Conservation (phyloP, 306 rosid species). For the Senna siamea region DNA sequence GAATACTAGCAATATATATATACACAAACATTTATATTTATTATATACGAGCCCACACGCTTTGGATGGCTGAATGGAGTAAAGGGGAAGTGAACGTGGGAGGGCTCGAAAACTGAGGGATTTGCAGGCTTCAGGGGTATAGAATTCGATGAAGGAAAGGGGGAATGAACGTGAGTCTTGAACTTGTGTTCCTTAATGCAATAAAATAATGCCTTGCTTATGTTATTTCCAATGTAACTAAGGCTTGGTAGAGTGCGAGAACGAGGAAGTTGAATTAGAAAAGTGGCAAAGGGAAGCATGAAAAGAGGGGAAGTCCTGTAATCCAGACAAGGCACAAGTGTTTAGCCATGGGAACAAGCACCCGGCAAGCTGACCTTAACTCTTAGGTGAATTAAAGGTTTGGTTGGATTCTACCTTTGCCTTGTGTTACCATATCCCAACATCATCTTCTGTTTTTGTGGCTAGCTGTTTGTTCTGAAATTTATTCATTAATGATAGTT, state of each 20-base stretch:
- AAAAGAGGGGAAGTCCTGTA: conserved; percentile 60
- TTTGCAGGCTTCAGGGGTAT: conserved; percentile 47
- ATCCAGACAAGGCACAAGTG: conserved; percentile 64
- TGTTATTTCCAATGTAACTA: conserved; percentile 36
- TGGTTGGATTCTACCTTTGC: conserved; percentile 47
- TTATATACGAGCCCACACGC: not conserved
- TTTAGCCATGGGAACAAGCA: conserved; percentile 55
- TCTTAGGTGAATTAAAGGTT: conserved; percentile 44
- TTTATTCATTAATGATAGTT: conserved; percentile 27
- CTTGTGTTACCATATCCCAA: conserved; percentile 37
- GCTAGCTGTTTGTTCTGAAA: conserved; percentile 40
- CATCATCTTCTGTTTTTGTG: conserved; percentile 30
- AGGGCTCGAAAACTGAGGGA: conserved; percentile 74
- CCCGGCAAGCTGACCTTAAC: conserved; percentile 68
- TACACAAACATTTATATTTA: not conserved
- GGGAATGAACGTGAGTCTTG: conserved; percentile 65
- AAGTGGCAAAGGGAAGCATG: conserved; percentile 69
- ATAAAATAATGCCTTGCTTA: conserved; percentile 30
- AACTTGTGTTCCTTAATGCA: conserved; percentile 13
- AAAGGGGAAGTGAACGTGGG: conserved; percentile 63
- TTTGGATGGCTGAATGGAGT: conserved; percentile 42
- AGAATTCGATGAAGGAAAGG: conserved; percentile 46
- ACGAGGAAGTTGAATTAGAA: conserved; percentile 44
- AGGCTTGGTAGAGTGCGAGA: conserved; percentile 37
- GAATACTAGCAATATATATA: conserved; percentile 24